phyloP scores from a whole-genome alignment of 169 alveolate genomes.

The Plasmodium sp. region DNA sequence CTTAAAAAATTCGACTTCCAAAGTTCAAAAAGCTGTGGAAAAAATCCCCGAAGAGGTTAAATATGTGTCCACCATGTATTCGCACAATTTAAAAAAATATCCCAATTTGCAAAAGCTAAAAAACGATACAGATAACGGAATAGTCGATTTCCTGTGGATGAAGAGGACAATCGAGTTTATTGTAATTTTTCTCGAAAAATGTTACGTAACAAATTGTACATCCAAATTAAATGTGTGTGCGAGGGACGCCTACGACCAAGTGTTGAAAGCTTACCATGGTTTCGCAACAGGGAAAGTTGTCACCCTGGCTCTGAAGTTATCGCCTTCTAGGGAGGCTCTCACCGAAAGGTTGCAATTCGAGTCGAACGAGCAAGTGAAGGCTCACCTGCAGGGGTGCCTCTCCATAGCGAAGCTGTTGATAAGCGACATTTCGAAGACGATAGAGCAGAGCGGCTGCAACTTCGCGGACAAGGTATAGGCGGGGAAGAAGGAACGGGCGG shows the following conservation, averaged over 20 bases:
- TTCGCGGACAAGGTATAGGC: constrained; percentile 44
- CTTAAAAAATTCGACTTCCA: constrained; percentile 33
- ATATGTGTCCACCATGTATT: constrained; percentile 62
- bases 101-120: constrained; percentile 50
- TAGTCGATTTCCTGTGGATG: constrained; percentile 69
- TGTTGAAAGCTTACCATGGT: constrained; percentile 62
- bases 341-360: constrained; percentile 30
- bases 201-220: constrained; percentile 41
- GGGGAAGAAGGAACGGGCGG: neutral
- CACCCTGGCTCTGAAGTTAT: constrained; percentile 26
- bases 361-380: constrained; percentile 19
- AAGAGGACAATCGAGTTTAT: constrained; percentile 69
- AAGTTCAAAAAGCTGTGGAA: constrained; percentile 67
- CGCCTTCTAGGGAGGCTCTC: constrained; percentile 45
- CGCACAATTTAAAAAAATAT: constrained; percentile 66
- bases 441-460: constrained; percentile 32
- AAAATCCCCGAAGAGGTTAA: constrained; percentile 65
- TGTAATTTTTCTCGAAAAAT: constrained; percentile 62
- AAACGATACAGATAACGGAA: constrained; percentile 53
- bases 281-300: constrained; percentile 48
- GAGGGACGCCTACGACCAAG: constrained; percentile 64
- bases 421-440: constrained; percentile 46
- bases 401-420: constrained; percentile 36
- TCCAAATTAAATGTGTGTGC: constrained; percentile 53
- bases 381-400: constrained; percentile 17